phyloP scores from a whole-genome alignment of 2,329 filamentous ascomycete species.

The Aspergillus sp. region DNA sequence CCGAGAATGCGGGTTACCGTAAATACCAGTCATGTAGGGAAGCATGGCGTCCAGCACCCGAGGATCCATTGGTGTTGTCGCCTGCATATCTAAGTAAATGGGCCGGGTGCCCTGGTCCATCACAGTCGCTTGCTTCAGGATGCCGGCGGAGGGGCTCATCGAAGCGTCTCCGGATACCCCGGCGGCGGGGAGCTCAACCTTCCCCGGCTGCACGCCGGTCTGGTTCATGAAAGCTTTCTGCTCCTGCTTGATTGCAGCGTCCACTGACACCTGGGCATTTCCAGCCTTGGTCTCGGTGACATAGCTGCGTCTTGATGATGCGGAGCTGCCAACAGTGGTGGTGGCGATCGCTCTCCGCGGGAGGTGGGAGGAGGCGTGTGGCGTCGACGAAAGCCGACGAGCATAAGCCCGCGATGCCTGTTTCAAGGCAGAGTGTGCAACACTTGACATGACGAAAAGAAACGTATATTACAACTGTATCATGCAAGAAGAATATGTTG shows the following conservation, averaged over 20 bases:
- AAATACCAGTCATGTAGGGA: conserved; percentile 84
- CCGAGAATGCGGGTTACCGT: conserved; percentile 93
- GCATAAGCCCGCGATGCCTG: conserved; percentile 59
- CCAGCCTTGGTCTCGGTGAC: conserved; percentile 70
- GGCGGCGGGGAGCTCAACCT: conserved; percentile 54
- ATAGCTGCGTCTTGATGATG: conserved; percentile 54
- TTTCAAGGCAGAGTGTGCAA: conserved; percentile 62
- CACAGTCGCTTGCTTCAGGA: conserved; percentile 83
- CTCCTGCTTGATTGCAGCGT: conserved; percentile 77
- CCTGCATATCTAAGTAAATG: conserved; percentile 98
- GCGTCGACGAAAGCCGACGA: conserved; percentile 40
- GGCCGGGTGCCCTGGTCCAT: conserved; percentile 89
- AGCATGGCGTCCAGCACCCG: conserved; percentile 95
- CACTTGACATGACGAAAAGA: conserved; percentile 49
- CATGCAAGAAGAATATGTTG: conserved; percentile 13
- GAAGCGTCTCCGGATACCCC: conserved; percentile 55
- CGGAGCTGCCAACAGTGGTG: conserved; percentile 11
- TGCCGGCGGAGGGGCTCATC: conserved; percentile 72
- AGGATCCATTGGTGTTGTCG: conserved; percentile 90
- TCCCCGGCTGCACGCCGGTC: conserved; percentile 46
- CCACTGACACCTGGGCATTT: conserved; percentile 65
- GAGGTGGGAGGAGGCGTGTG: conserved; percentile 27
- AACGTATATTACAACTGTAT: conserved; percentile 13
- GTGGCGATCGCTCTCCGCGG: conserved; percentile 34
- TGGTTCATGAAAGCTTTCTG: conserved; percentile 66